These are phyloP conservation scores for Hypoxylon sp. DNA, from an alignment of 2,329 filamentous ascomycete species.

Conservation along the genomic window DNA sequence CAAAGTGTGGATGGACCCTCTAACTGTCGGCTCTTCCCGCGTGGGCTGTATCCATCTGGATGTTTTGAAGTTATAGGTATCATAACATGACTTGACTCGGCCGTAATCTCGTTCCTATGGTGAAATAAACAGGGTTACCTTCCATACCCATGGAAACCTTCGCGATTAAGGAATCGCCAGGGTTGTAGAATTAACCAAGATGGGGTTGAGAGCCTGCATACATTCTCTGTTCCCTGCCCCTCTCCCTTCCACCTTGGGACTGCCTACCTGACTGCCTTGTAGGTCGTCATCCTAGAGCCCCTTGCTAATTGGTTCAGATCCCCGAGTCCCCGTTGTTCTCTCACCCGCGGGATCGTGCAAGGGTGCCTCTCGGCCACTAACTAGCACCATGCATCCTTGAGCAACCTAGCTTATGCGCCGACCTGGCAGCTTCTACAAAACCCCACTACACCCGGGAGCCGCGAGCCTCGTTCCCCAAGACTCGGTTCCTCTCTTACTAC, in stretches of 20 bases:
- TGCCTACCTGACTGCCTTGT: constrained; percentile 43
- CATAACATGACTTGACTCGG: not conserved
- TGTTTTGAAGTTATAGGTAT: not conserved
- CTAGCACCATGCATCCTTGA: not conserved
- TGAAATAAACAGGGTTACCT: constrained; percentile 10
- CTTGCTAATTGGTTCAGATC: constrained; percentile 23
- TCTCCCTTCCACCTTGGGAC: constrained; percentile 20
- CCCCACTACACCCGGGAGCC: constrained; percentile 38
- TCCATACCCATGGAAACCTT: not conserved
- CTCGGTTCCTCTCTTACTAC: constrained; percentile 32
- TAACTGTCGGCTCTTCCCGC: not conserved
- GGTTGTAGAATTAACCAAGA: constrained; percentile 1
- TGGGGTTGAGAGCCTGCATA: constrained; percentile 15
- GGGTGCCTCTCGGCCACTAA: constrained; percentile 18
- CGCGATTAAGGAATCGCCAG: constrained; percentile 17
- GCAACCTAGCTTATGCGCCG: constrained; percentile 21
- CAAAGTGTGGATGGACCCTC: not conserved
- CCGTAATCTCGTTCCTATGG: constrained; percentile 3
- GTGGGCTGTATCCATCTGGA: not conserved
- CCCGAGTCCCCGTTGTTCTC: constrained; percentile 19
- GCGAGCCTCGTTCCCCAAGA: constrained; percentile 37
- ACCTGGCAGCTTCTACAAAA: constrained; percentile 32
- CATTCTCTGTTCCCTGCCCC: constrained; percentile 13
- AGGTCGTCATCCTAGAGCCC: constrained; percentile 9
- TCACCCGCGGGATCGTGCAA: constrained; percentile 22